A percentile compares a stretch with the other conserved stretches of the same genome.
Conservation (phyloP, 441 rosid genomes). For the Isatis lusitanica region DNA sequence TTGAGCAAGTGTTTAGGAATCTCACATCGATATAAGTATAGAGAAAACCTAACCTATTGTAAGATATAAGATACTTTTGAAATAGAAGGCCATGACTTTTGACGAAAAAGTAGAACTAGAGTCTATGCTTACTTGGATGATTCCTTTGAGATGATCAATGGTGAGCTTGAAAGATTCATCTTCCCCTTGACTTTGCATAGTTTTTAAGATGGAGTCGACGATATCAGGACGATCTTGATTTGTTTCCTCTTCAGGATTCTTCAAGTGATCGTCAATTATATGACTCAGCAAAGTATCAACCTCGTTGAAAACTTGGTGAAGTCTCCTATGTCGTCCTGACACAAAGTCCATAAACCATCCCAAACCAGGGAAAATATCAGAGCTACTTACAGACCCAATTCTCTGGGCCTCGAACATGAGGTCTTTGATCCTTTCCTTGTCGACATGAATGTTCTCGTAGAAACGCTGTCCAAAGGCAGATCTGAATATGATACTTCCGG, state of each 20-base stretch:
- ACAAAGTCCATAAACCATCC: constrained; percentile 49
- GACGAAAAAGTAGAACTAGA: background rate
- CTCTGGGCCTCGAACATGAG: constrained; percentile 31
- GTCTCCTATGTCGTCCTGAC: constrained; percentile 32
- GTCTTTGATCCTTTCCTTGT: constrained; percentile 17
- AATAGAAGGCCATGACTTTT: background rate
- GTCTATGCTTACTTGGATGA: constrained; percentile 38
- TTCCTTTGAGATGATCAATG: constrained; percentile 39
- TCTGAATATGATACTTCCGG: constrained; percentile 36
- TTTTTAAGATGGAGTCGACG: constrained; percentile 4
- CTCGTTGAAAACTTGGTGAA: constrained; percentile 34
- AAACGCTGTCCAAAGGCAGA: constrained; percentile 40
- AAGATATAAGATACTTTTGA: background rate
- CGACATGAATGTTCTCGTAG: constrained; percentile 23
- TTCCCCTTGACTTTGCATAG: constrained; percentile 5
- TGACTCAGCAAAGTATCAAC: constrained; percentile 41
- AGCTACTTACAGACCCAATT: background rate
- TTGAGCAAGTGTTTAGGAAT: no score
- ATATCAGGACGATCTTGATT: constrained; percentile 29
- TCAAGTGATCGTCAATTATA: constrained; percentile 41
- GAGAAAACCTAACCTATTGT: no score
- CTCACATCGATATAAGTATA: no score
- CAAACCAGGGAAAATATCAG: constrained; percentile 41
- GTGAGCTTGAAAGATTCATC: constrained; percentile 25
- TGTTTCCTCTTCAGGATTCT: constrained; percentile 6